Evolutionary conservation across 2,329 filamentous ascomycete species (phyloP).

Genomic region (Plenodomus lindquistii): DNA sequence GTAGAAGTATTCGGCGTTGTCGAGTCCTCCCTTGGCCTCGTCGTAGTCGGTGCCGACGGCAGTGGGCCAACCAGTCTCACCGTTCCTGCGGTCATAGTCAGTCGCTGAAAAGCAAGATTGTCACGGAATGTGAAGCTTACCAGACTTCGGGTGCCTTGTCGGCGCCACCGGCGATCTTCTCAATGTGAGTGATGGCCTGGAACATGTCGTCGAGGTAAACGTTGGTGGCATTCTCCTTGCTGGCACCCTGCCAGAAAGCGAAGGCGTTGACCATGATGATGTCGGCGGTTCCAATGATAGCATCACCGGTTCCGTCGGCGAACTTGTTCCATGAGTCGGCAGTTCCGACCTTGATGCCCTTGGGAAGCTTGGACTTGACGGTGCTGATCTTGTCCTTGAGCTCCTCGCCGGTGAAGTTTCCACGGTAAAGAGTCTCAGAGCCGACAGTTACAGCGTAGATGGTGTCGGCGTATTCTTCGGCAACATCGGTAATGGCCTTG

Average conservation of each 20-base stretch:
- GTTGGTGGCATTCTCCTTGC: conserved; percentile 60
- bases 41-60: conserved; percentile 64
- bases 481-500: conserved; percentile 57
- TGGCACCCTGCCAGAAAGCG: conserved; percentile 71
- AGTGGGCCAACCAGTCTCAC: conserved; percentile 27
- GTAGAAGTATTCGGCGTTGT: conserved; percentile 65
- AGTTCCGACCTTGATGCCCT: conserved; percentile 62
- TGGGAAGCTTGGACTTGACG: conserved; percentile 60
- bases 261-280: conserved; percentile 71
- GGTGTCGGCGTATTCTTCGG: conserved; percentile 56
- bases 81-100: conserved; percentile 7
- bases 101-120: neutral
- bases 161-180: conserved; percentile 58
- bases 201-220: conserved; percentile 70
- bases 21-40: conserved; percentile 61
- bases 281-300: conserved; percentile 64
- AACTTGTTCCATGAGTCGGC: conserved; percentile 76
- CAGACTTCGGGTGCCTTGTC: conserved; percentile 64
- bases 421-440: conserved; percentile 71
- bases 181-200: conserved; percentile 66
- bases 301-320: conserved; percentile 68
- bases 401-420: conserved; percentile 64
- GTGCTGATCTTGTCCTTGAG: conserved; percentile 65
- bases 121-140: conserved; percentile 54
- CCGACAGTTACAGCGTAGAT: conserved; percentile 73